These are phyloP conservation scores for Curvularia sp. DNA, from an alignment of 2,329 filamentous ascomycete species.

Conservation along the genomic window DNA sequence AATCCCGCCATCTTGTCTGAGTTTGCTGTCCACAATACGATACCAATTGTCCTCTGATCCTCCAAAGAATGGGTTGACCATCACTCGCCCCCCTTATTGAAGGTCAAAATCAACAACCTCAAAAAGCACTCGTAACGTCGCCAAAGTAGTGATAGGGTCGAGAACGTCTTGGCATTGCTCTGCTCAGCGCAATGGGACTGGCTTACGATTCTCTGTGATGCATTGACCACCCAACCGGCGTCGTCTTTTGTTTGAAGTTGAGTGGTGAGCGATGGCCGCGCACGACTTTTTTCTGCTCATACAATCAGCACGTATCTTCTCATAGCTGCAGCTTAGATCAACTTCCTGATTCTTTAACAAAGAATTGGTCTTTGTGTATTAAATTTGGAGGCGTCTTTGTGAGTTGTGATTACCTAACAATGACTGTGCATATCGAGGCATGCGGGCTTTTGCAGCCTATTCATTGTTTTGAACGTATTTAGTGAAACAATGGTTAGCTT, in stretches of 20 bases:
- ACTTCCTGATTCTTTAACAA: neutral
- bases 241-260: too few relatives aligned
- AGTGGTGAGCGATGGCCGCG: too few relatives aligned
- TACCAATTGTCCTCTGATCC: neutral
- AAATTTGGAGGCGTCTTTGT: too few relatives aligned
- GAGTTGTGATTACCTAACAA: neutral
- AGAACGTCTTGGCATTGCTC: neutral
- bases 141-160: neutral
- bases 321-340: too few relatives aligned
- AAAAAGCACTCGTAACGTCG: neutral
- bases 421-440: neutral
- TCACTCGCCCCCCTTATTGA: constrained; percentile 51
- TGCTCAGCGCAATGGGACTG: neutral
- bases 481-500: neutral
- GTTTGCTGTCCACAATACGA: neutral
- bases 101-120: neutral
- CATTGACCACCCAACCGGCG: neutral
- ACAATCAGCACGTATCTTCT: neutral
- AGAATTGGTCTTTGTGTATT: neutral
- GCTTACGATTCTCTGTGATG: neutral
- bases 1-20: neutral
- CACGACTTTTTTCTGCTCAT: neutral
- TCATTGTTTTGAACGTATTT: neutral
- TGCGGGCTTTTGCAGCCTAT: neutral
- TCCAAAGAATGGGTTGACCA: constrained; percentile 17